Conservation (phyloP, 371 early-diverging fungal genomes). For the Fennellomyces sp. region DNA sequence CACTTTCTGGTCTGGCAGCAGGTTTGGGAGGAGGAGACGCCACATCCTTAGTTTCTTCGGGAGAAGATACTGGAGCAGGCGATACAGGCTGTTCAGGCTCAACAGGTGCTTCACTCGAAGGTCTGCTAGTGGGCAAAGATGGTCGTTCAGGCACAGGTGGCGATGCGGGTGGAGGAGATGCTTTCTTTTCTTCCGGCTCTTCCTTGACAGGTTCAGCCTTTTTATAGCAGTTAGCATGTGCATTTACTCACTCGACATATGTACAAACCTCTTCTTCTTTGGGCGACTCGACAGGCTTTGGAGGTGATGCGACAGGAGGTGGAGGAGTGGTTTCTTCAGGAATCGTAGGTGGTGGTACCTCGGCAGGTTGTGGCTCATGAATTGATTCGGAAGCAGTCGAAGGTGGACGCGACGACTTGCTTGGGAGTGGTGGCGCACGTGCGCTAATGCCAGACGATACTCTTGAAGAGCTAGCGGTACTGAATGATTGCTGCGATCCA, state of each 20-base stretch:
- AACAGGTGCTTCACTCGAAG: background rate
- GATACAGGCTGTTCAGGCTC: background rate
- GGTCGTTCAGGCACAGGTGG: background rate
- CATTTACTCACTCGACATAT: too few relatives aligned
- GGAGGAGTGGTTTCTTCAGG: slow-evolving; percentile 18
- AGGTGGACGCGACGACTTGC: slow-evolving; percentile 14
- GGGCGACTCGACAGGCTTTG: background rate
- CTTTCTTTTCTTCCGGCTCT: slow-evolving; percentile 3
- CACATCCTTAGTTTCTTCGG: too few relatives aligned
- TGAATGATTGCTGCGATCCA: slow-evolving; percentile 20
- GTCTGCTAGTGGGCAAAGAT: background rate
- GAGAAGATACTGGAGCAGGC: background rate
- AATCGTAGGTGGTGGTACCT: slow-evolving; percentile 19
- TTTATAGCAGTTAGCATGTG: background rate
- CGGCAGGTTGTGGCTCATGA: background rate
- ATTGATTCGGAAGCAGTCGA: slow-evolving; percentile 15
- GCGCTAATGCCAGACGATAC: slow-evolving; percentile 4
- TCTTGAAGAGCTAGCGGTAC: slow-evolving; percentile 6
- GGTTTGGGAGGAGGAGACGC: slow-evolving; percentile 2
- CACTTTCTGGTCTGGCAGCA: too few relatives aligned
- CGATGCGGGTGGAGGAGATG: background rate
- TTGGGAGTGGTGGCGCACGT: slow-evolving; percentile 18
- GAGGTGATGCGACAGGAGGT: background rate
- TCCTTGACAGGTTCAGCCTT: slow-evolving; percentile 3
- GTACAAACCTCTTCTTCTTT: slow-evolving; percentile 1